phyloP scores from a whole-genome alignment of 345 rosid genomes.

The Hypericum androsaemum region DNA sequence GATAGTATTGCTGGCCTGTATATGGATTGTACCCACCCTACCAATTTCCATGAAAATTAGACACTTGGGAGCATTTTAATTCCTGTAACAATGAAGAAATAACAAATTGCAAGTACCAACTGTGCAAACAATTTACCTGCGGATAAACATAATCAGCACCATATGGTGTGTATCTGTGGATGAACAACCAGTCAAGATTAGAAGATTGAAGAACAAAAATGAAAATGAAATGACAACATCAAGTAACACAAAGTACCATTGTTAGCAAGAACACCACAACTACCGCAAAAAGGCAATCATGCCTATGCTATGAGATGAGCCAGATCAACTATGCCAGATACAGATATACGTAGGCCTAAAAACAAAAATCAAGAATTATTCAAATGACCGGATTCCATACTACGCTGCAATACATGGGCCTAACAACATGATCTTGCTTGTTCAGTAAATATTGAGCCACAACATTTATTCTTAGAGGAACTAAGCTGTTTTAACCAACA shows the following conservation, averaged over 20 bases:
- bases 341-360: no score
- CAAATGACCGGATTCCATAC: no score
- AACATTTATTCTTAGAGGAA: slow-evolving; percentile 29
- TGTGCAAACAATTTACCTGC: slow-evolving; percentile 40
- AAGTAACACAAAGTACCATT: background rate
- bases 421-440: slow-evolving; percentile 47
- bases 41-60: slow-evolving; percentile 6
- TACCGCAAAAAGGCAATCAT: no score
- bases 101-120: background rate
- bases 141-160: slow-evolving; percentile 73
- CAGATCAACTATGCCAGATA: slow-evolving; percentile 10
- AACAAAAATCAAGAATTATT: slow-evolving; percentile 3
- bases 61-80: background rate
- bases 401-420: slow-evolving; percentile 1
- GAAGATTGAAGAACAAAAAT: slow-evolving; percentile 3
- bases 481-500: slow-evolving; percentile 17
- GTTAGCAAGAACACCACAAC: no score
- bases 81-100: background rate
- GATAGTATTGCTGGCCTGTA: slow-evolving; percentile 72
- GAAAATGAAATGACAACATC: background rate
- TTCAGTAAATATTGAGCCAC: slow-evolving; percentile 48
- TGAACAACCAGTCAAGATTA: slow-evolving; percentile 8
- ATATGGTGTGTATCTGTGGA: slow-evolving; percentile 58
- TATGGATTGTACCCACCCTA: slow-evolving; percentile 72
- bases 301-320: slow-evolving; percentile 11